A percentile compares a stretch with the other conserved stretches of the same genome.
Evolutionary conservation across 192 early-diverging fungal genomes (phyloP).

Genomic region (Linnemannia zychae): DNA sequence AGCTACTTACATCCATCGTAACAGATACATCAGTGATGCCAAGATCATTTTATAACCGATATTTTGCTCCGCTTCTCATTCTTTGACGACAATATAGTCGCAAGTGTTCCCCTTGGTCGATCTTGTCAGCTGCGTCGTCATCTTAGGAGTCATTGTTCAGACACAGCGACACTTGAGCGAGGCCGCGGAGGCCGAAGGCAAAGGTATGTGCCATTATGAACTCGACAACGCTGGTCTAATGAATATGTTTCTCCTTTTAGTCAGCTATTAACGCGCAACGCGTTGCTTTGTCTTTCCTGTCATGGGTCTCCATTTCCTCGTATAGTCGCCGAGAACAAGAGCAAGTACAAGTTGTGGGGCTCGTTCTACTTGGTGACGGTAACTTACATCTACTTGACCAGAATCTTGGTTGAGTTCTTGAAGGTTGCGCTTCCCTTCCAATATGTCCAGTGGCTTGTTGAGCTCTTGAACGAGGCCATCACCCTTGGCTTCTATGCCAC

Average conservation of each 20-base stretch:
- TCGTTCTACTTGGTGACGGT: constrained; percentile 67
- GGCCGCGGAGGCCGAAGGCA: constrained; percentile 63
- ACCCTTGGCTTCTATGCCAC: constrained; percentile 64
- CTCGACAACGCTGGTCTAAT: not conserved
- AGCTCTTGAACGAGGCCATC: constrained; percentile 60
- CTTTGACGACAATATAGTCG: constrained; percentile 27
- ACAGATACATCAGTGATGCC: too few species aligned
- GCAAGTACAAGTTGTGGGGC: constrained; percentile 68
- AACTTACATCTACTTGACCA: constrained; percentile 65
- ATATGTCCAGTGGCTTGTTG: constrained; percentile 65
- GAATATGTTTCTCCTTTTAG: not conserved
- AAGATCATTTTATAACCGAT: too few species aligned
- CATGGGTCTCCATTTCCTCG: not conserved
- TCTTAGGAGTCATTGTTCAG: constrained; percentile 67
- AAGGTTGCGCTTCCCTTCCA: constrained; percentile 63
- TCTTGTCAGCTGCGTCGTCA: constrained; percentile 59
- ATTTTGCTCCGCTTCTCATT: too few species aligned
- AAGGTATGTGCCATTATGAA: constrained; percentile 45
- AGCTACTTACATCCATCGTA: not conserved
- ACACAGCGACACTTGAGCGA: constrained; percentile 63
- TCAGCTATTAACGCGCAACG: not conserved
- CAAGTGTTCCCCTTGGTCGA: constrained; percentile 62
- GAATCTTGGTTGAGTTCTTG: constrained; percentile 61
- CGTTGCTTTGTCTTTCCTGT: too few species aligned
- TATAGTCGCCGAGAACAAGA: constrained; percentile 58